Percentiles rank a stretch among this genome's conserved stretches.
These are phyloP conservation scores for Pythium rhizo-oryzae DNA, from an alignment of 352 stramenopile genomes.

Conservation along the genomic window DNA sequence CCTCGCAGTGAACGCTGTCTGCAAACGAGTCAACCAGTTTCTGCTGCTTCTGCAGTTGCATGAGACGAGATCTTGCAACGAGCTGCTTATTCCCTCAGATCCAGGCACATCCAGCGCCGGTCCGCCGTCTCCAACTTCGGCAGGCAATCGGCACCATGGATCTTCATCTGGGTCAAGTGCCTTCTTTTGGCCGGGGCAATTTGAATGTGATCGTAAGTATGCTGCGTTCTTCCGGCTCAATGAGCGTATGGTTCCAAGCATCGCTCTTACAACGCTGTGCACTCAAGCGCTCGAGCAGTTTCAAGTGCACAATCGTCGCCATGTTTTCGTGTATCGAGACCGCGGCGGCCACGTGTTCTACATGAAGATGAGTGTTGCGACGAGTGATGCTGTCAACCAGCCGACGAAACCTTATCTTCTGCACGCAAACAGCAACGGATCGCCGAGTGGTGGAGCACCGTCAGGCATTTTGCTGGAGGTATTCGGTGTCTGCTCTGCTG, in stretches of 20 bases:
- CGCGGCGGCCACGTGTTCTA: slow-evolving; percentile 88
- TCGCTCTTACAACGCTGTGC: slow-evolving; percentile 83
- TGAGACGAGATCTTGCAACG: slow-evolving; percentile 78
- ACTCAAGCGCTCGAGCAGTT: slow-evolving; percentile 88
- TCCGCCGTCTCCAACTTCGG: slow-evolving; percentile 25
- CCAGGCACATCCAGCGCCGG: slow-evolving; percentile 31
- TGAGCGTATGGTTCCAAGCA: slow-evolving; percentile 73
- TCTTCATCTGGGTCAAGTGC: slow-evolving; percentile 6
- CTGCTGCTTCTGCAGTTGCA: slow-evolving; percentile 84
- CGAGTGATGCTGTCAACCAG: slow-evolving; percentile 16
- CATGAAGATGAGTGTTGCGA: slow-evolving; percentile 72
- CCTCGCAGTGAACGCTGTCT: slow-evolving; percentile 63
- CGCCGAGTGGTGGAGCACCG: slow-evolving; percentile 2
- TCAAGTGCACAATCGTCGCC: slow-evolving; percentile 87
- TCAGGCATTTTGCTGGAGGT: slow-evolving; percentile 77
- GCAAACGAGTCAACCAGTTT: slow-evolving; percentile 86
- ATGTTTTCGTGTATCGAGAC: slow-evolving; percentile 89
- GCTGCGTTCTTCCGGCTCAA: slow-evolving; percentile 79
- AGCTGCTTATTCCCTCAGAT: slow-evolving; percentile 49
- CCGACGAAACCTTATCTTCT: slow-evolving; percentile 2
- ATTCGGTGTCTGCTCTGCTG: slow-evolving; percentile 78
- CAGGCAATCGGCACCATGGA: background rate
- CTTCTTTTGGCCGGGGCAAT: slow-evolving; percentile 91
- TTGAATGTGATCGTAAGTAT: slow-evolving; percentile 84
- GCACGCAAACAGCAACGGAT: background rate